Percentiles rank a stretch among this genome's conserved stretches.
Evolutionary conservation across 257 asterid species (phyloP).

Genomic region (Solanum clarkiae): DNA sequence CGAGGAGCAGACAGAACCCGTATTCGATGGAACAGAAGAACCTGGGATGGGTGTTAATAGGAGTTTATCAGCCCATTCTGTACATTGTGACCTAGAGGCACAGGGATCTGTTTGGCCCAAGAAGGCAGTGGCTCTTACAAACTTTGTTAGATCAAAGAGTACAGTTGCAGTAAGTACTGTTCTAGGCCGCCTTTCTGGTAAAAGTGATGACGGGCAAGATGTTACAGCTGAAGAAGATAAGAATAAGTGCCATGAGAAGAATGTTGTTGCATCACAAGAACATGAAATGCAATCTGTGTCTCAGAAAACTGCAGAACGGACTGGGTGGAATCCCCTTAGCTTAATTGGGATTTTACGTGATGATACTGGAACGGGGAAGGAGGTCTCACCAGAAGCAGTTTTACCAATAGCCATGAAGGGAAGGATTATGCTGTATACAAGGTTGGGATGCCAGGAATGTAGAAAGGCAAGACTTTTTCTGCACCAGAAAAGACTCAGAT

Average conservation of each 20-base stretch:
- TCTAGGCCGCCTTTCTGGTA: slow-evolving; percentile 67
- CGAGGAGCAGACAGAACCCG: slow-evolving; percentile 53
- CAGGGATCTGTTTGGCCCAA: slow-evolving; percentile 71
- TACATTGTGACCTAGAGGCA: slow-evolving; percentile 25
- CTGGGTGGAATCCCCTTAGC: slow-evolving; percentile 62
- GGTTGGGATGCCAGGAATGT: slow-evolving; percentile 57
- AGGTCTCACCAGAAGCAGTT: slow-evolving; percentile 11
- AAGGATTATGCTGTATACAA: slow-evolving; percentile 58
- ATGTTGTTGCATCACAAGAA: slow-evolving; percentile 14
- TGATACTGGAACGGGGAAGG: slow-evolving; percentile 17
- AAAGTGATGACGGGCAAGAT: slow-evolving; percentile 41
- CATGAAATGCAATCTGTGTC: slow-evolving; percentile 21
- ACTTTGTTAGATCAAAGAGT: slow-evolving; percentile 72
- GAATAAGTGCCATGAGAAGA: slow-evolving; percentile 4
- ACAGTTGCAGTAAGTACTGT: slow-evolving; percentile 52
- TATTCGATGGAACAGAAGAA: slow-evolving; percentile 62
- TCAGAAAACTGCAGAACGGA: slow-evolving; percentile 23
- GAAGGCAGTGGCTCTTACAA: slow-evolving; percentile 58
- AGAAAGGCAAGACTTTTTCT: slow-evolving; percentile 50
- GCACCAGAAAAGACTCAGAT: slow-evolving; percentile 53
- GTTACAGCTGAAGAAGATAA: slow-evolving; percentile 25
- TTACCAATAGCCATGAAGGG: slow-evolving; percentile 63
- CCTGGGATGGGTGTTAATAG: slow-evolving; percentile 35
- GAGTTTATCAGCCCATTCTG: slow-evolving; percentile 18
- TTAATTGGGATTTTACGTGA: slow-evolving; percentile 43